Base-by-base conservation (phyloP, 805 yeast species). In the Saccharomycopsis sp. region DNA sequence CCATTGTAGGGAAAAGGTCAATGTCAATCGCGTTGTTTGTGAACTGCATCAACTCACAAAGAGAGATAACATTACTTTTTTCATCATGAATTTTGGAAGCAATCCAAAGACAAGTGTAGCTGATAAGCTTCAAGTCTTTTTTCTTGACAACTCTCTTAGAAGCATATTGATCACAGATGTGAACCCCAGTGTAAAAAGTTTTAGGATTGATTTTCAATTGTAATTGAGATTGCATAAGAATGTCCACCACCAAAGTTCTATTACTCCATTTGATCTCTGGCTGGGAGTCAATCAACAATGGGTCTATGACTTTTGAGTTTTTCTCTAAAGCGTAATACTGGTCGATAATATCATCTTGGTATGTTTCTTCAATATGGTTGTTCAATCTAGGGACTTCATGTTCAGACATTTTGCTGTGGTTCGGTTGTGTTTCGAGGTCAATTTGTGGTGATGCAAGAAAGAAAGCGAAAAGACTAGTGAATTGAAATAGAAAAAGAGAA, bases 201-300 rank as follows among this genome's bases (percentile, higher is more conserved):
- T 68, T 42, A 9, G 38, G 23, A 19, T 42, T 31, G 52, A 78
- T 70, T 49, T 65, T 81, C 52, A 70, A 68, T 48, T 75, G 77
- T 41, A 77, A 69, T 60, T 77, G 78, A 41, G 76, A 66, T 34
- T 87, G 89, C 59, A 86, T 68, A 30, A 87, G 62, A 53, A 87
- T 88, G 54, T 87, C 95, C 42, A 89, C 75, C 42, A 89, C 65
- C 50, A 79, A 76, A 17, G 79, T 76, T 53, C 97, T 73, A 74
- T 86, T 81, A 41, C 67, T 68, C 77, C 88, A 77, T 38, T 77
- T 74, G 37, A 88, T 68, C 56, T 86, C 94, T 2, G 95, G 95
- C 59, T 88, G 97, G 43, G 78, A 71, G 48, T 78, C 86, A 49
- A 86, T 80, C 73, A 84, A 73, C 56, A 71, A 51, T 48, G 75